phyloP scores from a whole-genome alignment of 1,284 basidiomycete genomes.

The Ustilago hordei region DNA sequence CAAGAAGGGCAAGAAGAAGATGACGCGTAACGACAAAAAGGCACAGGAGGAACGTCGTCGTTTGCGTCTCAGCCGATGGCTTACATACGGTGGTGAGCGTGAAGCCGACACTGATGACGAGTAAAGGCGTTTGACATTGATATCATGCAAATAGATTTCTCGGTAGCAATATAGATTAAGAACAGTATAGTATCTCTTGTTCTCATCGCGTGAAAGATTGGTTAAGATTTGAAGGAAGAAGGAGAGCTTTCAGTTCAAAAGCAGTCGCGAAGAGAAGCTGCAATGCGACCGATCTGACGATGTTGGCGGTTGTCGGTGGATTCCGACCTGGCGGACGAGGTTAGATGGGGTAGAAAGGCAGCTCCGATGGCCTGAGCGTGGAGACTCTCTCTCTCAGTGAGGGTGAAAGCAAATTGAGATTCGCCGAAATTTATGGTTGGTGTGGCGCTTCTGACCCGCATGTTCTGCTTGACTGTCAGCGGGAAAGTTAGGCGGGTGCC shows the following conservation, averaged over 20 bases:
- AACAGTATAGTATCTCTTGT: conserved; percentile 3
- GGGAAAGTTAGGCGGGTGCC: neutral
- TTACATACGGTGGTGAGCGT: conserved; percentile 66
- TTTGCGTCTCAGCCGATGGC: conserved; percentile 63
- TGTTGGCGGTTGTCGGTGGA: neutral
- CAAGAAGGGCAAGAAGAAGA: conserved; percentile 69
- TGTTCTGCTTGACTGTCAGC: neutral
- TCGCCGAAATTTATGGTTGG: conserved; percentile 4
- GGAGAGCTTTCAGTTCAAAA: neutral
- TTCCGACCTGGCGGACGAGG: neutral
- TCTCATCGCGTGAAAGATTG: neutral
- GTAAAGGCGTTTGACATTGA: conserved; percentile 6
- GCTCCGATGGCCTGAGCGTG: neutral
- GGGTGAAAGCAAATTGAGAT: neutral
- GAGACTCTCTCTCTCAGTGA: neutral
- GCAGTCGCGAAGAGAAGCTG: neutral
- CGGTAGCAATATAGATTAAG: conserved; percentile 9
- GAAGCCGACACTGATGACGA: conserved; percentile 68
- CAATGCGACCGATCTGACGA: neutral
- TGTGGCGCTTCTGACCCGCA: conserved; percentile 4
- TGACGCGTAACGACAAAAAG: conserved; percentile 68
- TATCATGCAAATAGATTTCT: conserved; percentile 12
- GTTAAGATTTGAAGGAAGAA: neutral
- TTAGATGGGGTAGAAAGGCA: neutral
- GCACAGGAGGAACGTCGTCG: conserved; percentile 67